Evolutionary conservation across 208 protist species (phyloP), one percentile per base, ranked within the genome.

Genomic region (Leishmania tropica): DNA sequence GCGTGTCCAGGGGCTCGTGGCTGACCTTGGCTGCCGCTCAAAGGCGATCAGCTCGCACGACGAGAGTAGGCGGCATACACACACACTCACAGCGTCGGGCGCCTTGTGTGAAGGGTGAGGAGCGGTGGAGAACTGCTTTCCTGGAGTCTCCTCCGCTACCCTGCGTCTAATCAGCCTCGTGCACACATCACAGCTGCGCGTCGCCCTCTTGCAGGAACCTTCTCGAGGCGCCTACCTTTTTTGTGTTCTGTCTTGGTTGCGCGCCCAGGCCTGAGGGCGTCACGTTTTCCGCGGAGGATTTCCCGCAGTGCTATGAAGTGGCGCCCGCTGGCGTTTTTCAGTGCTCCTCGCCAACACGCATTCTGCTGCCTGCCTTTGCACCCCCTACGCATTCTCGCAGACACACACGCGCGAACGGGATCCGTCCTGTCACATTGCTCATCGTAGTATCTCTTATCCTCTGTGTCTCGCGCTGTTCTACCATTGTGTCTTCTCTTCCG

Each of bases 401-500:
- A 35, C 62, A 31, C n/a, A 24, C 62, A 15, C 28, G 62, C 15
- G 28, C 15, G 31, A 35, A 68, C 31, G 62, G 58, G 31, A 68
- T 42, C 31, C 31, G 15, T 17, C 13, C 13, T 68, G 62, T 15
- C 31, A 40, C 62, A 68, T 68, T 13, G 17, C 7, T 68, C 17
- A 17, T 68, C 13, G 31, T 17, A 40, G 28, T 1, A 54, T 54
- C 51, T 62, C 56, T n/a, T 31, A 62, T 28, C 31, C 24, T 15
- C 13, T 15, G 31, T 24, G 40, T 8, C 65, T 0, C 13, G 71
- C 47, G 3, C 47, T 40, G 40, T 3, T 45, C 53, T 24, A 1
- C 28, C 73, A 17, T 56, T 81, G 68, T 73, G 28, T 78, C 19
- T 77, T 54, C 58, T 24, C 21, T 62, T 42, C 17, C 60, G 56